phyloP scores from a whole-genome alignment of 2,329 filamentous ascomycete species.

The Fusarium solani-melongenae region DNA sequence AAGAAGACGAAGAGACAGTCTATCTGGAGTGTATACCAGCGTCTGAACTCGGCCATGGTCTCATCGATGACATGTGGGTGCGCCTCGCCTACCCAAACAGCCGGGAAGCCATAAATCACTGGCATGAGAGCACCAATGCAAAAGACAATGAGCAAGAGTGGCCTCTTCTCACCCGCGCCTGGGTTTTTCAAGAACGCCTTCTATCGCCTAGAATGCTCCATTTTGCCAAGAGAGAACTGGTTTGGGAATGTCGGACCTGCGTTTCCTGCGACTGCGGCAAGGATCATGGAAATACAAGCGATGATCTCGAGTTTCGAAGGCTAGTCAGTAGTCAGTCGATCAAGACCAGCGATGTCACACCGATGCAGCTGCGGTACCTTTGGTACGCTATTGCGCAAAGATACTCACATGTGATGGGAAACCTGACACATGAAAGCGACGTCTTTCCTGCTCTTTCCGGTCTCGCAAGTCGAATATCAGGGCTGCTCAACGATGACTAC shows the following conservation, averaged over 20 bases:
- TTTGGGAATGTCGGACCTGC: slow-evolving; percentile 21
- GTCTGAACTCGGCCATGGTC: slow-evolving; percentile 2
- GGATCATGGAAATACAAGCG: background rate
- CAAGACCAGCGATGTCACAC: slow-evolving; percentile 19
- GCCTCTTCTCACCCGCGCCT: slow-evolving; percentile 22
- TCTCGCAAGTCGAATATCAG: slow-evolving; percentile 14
- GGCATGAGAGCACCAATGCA: background rate
- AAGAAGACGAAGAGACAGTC: background rate
- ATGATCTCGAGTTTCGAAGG: slow-evolving; percentile 15
- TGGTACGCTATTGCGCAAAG: slow-evolving; percentile 22
- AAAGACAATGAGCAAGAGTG: slow-evolving; percentile 2
- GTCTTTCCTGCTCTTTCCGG: slow-evolving; percentile 25
- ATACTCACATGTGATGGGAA: slow-evolving; percentile 17
- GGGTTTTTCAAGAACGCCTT: slow-evolving; percentile 30
- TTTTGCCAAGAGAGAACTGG: slow-evolving; percentile 17
- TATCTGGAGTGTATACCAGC: slow-evolving; percentile 1
- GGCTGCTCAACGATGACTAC: slow-evolving; percentile 12
- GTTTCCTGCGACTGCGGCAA: slow-evolving; percentile 17
- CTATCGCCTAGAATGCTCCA: slow-evolving; percentile 29
- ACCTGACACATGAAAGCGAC: slow-evolving; percentile 19
- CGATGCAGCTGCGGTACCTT: slow-evolving; percentile 1
- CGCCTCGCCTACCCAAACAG: background rate
- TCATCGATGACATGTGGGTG: slow-evolving; percentile 14
- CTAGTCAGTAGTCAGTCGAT: slow-evolving; percentile 11
- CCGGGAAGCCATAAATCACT: slow-evolving; percentile 4